phyloP scores from a whole-genome alignment of 129 eudicot genomes.

The Heracleum sosnowskyi region DNA sequence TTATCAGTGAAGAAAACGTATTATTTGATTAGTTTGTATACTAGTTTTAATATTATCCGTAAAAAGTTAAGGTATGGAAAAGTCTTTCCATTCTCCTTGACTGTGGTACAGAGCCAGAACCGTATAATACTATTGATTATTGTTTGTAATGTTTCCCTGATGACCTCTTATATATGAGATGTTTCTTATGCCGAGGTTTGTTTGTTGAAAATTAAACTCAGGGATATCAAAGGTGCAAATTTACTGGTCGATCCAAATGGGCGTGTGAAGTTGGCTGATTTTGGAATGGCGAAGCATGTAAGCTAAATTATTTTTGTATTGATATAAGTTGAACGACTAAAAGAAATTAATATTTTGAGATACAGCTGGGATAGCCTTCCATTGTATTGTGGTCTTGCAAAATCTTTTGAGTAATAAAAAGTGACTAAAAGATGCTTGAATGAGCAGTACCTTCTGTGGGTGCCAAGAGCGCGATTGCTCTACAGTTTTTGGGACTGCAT shows the following conservation, averaged over 20 bases:
- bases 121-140: not conserved
- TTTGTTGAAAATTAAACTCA: slow-evolving; percentile 10
- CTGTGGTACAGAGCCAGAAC: not conserved
- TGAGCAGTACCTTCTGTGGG: not conserved
- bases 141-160: not conserved
- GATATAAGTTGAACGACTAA: not conserved
- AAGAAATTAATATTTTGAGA: not conserved
- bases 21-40: not conserved
- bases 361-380: not conserved
- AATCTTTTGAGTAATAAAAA: not conserved
- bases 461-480: not conserved
- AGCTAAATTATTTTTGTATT: not conserved
- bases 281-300: slow-evolving; percentile 81
- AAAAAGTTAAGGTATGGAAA: not conserved
- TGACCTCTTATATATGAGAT: not conserved
- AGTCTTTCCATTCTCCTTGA: not conserved
- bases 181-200: not conserved
- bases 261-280: slow-evolving; percentile 63
- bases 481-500: too few species aligned
- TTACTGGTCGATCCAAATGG: slow-evolving; percentile 58
- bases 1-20: not conserved
- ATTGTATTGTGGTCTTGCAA: not conserved
- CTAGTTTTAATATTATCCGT: not conserved
- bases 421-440: not conserved
- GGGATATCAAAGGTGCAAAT: slow-evolving; percentile 81